Evolutionary conservation across 306 rosid species (phyloP), one percentile per base, ranked within the genome.

Genomic region (Sicyos baderoa): DNA sequence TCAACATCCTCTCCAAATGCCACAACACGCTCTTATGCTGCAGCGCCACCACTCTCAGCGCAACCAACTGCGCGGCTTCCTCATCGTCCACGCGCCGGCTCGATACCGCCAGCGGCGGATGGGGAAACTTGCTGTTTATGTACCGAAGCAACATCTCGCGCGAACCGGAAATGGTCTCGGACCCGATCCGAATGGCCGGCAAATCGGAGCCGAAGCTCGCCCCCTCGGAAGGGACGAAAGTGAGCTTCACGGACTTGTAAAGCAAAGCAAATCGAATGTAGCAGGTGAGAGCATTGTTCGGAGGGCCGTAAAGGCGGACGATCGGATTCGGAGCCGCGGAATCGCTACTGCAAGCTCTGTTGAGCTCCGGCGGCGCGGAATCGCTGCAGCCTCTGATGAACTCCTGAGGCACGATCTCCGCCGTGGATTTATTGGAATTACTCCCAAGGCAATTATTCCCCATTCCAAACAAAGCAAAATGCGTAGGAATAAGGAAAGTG

Each of bases 341-440:
- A 6, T 35, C 42, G 42, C 35, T 29, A 3, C 42, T 35, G 6
- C 42, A 35, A 35, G 7, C 42, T 35, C 42, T 35, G 42, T 5
- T 6, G 42, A 35, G 8, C 8, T 6, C 42, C 42, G 5, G 42
- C 5, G 42, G 7, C 0, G 42, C 42, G 42, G 42, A 35, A 52
- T 17, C 57, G 29, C 49, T 4, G 16, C 48, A 40, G 42, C 37
- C 67, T 64, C 74, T 79, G 52, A 82, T 77, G 57, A 78, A 77
- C 61, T 88, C 91, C 18, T 79, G 95, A 7, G 95, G 90, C 7
- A 83, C 89, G 63, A 86, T 82, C 87, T 91, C 97, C 9, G 95
- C 89, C 81, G 92, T 72, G 18, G 83, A 75, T 76, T 84, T 88
- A 63, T 80, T 82, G 70, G 86, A 64, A 29, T 29, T 29, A 73